phyloP scores from a whole-genome alignment of 345 rosid genomes.

The Luvunga scandens region DNA sequence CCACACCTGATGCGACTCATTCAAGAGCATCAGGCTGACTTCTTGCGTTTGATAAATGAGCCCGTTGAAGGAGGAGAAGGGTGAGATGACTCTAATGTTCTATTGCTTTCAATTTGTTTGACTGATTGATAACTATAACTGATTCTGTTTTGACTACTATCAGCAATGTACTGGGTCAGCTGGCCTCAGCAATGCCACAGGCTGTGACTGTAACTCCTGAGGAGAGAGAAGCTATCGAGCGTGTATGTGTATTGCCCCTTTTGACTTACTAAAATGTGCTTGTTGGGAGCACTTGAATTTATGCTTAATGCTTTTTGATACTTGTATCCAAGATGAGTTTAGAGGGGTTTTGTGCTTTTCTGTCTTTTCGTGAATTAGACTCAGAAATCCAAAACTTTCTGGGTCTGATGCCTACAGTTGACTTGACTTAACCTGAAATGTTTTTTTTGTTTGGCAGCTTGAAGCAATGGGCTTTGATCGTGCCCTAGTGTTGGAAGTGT shows the following conservation, averaged over 20 bases:
- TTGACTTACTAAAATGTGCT: not conserved
- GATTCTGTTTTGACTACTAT: conserved; percentile 3
- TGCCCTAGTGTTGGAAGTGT: conserved; percentile 73
- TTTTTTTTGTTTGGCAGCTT: conserved; percentile 36
- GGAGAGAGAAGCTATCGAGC: conserved; percentile 93
- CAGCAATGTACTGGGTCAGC: conserved; percentile 71
- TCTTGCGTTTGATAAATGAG: conserved; percentile 83
- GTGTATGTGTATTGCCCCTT: conserved; percentile 40
- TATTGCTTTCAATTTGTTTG: not conserved
- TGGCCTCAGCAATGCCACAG: conserved; percentile 85
- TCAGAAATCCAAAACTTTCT: not conserved
- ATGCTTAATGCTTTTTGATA: not conserved
- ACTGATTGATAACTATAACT: not conserved
- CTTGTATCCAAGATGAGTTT: not conserved
- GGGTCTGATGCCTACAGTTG: not conserved
- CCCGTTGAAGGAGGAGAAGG: conserved; percentile 89
- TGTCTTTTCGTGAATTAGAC: not conserved
- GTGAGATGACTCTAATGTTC: conserved; percentile 35
- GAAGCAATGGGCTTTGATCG: conserved; percentile 94
- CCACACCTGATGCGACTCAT: conserved; percentile 84
- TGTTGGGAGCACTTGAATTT: not conserved
- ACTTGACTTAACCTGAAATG: not conserved
- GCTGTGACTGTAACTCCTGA: conserved; percentile 84
- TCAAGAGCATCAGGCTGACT: conserved; percentile 90
- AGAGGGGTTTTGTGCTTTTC: not conserved